These are phyloP conservation scores for Knoxia roxburghii DNA, from an alignment of 257 asterid genomes.

Conservation along the genomic window DNA sequence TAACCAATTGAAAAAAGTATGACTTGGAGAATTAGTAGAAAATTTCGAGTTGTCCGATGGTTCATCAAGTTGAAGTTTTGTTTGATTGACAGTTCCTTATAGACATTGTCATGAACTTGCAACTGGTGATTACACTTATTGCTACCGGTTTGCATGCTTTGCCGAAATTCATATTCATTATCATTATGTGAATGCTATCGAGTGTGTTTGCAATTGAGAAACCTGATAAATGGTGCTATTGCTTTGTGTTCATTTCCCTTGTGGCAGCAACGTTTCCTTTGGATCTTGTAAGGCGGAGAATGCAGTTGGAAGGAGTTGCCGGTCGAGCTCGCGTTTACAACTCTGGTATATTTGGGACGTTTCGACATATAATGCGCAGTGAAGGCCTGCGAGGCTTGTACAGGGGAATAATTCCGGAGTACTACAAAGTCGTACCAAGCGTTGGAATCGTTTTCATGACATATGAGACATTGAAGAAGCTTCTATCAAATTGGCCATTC, in stretches of 20 bases:
- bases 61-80: not conserved
- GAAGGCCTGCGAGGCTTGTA: constrained; percentile 90
- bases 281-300: constrained; percentile 95
- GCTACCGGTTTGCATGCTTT: not conserved
- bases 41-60: not conserved
- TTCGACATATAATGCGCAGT: constrained; percentile 47
- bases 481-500: constrained; percentile 52
- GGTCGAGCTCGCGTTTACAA: constrained; percentile 84
- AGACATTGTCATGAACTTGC: not conserved
- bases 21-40: not conserved
- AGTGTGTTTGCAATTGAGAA: not conserved
- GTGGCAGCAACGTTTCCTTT: constrained; percentile 77
- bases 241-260: not conserved
- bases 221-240: not conserved
- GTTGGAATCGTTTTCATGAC: constrained; percentile 96
- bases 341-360: constrained; percentile 64
- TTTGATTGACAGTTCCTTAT: not conserved
- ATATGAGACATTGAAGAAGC: constrained; percentile 74
- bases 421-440: constrained; percentile 90
- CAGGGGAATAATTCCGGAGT: constrained; percentile 92
- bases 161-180: not conserved
- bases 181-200: not conserved
- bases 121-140: not conserved
- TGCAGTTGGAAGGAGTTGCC: constrained; percentile 89
- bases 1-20: not conserved